phyloP scores from a whole-genome alignment of 108 stramenopile species.

The Discostella stelligeroides region DNA sequence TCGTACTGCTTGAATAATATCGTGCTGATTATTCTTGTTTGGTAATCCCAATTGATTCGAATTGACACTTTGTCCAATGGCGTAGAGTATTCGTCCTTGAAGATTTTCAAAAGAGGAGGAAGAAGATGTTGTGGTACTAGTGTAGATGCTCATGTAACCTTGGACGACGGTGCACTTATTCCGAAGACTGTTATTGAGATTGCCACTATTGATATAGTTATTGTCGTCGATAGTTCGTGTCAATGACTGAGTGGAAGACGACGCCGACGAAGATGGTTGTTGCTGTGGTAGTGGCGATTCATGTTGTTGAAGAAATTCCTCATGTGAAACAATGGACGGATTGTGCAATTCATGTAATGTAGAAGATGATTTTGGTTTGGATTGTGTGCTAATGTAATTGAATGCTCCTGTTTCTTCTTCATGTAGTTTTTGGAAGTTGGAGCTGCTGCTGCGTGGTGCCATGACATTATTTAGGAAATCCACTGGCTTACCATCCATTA shows the following conservation, averaged over 20 bases:
- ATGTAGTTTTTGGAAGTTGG: not conserved
- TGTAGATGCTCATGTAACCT: constrained; percentile 22
- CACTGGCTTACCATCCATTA: not conserved
- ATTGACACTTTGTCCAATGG: constrained; percentile 7
- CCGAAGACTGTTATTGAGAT: too few species aligned
- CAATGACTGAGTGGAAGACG: too few species aligned
- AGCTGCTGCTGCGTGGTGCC: not conserved
- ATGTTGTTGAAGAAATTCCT: not conserved
- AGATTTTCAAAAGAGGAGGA: too few species aligned
- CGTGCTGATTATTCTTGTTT: constrained; percentile 10
- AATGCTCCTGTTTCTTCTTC: constrained; percentile 6
- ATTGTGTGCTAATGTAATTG: constrained; percentile 38
- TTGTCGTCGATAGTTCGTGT: not conserved
- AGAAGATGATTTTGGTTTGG: constrained; percentile 7
- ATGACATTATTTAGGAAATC: not conserved
- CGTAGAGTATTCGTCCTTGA: constrained; percentile 15
- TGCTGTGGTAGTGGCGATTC: not conserved
- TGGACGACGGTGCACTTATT: constrained; percentile 25
- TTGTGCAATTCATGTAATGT: constrained; percentile 4
- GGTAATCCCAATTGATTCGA: not conserved
- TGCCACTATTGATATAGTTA: constrained; percentile 18
- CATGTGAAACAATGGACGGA: not conserved
- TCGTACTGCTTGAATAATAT: constrained; percentile 11
- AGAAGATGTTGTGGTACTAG: not conserved
- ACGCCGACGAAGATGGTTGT: too few species aligned